Conservation (phyloP, 129 eudicot genomes). For the Cynara cardunculus region DNA sequence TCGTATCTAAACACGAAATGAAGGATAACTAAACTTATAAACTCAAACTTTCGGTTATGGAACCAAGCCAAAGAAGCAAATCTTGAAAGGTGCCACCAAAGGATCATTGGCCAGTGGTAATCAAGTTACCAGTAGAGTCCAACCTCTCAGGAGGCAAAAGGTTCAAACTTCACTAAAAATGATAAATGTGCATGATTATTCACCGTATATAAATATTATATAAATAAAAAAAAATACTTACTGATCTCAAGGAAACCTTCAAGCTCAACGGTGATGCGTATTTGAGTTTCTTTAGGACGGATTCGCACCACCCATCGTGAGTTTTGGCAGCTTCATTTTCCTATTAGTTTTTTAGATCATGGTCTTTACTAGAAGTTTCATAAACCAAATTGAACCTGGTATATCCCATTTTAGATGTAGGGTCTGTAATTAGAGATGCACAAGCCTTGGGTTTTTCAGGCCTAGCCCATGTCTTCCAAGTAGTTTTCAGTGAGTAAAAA, state of each 20-base stretch:
- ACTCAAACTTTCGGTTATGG: background rate
- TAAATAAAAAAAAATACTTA: conserved; percentile 30
- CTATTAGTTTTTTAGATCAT: conserved; percentile 27
- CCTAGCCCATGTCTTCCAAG: no score
- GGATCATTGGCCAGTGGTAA: background rate
- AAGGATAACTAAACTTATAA: background rate
- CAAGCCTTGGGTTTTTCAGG: no score
- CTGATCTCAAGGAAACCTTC: conserved; percentile 68
- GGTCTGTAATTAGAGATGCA: no score
- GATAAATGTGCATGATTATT: background rate
- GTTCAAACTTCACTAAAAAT: no score
- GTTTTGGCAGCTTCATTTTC: conserved; percentile 56
- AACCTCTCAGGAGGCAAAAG: background rate
- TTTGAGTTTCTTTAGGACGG: conserved; percentile 45
- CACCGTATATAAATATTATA: no score
- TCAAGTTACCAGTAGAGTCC: background rate
- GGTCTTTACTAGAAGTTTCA: background rate
- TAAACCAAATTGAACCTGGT: background rate
- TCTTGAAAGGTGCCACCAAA: background rate
- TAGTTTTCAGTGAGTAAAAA: no score
- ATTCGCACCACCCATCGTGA: conserved; percentile 48
- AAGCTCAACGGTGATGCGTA: conserved; percentile 63
- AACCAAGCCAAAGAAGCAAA: background rate
- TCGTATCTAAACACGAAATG: conserved; percentile 48
- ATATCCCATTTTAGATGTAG: background rate